Evolutionary conservation across 768 basidiomycete genomes (phyloP), one percentile per base, ranked within the genome.

Genomic region (Trametes cinnabarina): DNA sequence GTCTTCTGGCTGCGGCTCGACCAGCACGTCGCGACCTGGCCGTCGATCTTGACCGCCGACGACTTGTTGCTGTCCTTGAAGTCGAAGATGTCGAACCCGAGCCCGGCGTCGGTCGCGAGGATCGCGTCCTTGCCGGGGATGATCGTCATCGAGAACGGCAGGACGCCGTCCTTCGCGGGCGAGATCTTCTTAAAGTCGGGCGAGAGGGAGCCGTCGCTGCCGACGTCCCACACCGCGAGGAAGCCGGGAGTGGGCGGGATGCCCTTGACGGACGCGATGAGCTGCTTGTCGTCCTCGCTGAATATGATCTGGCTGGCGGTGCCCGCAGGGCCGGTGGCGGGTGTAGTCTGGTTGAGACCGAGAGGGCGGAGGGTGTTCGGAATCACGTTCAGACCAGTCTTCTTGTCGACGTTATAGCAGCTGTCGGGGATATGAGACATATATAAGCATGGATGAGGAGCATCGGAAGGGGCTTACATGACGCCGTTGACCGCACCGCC

Each of bases 201-300:
- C 3, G 80, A 78, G 41, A 82, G 74, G n/a, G 76, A 73, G 35
- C 77, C 78, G 54, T 79, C 74, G 7, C 55, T 44, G 12, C 67
- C 70, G 51, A 82, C 70, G 57, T 79, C 76, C 78, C 79, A 83
- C 14, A 76, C 72, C 4, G 82, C 81, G 55, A 83, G 68, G 70
- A 79, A 81, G 34, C 80, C 80, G 10, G 77, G 76, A 6, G 72
- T 72, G 1, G 78, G 76, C 11, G 79, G 79, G 22, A 72, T 60
- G 28, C 80, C 81, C 65, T 82, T 81, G 64, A 81, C 74, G 15
- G 80, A 76, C 8, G 74, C 80, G 49, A 82, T 69, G 43, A 82
- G 72, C 60, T 77, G 68, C 32, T 63, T 72, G 52, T 70, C 72
- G 58, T 80, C 79, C 61, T 78, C 76, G 26, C 67, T 72, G 72